Percentiles rank a stretch among this genome's conserved stretches.
phyloP scores from a whole-genome alignment of 148 eudicot genomes.

The Camellia granthamiana region DNA sequence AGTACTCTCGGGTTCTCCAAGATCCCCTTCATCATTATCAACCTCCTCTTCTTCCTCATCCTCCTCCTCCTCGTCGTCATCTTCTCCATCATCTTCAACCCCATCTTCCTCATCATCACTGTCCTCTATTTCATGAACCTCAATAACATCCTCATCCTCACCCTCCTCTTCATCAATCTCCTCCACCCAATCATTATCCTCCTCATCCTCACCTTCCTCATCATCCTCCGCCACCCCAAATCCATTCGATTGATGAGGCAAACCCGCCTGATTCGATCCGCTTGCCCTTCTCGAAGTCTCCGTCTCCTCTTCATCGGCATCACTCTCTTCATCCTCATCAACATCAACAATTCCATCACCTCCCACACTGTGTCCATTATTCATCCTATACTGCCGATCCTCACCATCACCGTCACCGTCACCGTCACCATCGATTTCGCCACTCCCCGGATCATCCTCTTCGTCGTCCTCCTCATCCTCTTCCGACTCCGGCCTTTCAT shows the following conservation, averaged over 20 bases:
- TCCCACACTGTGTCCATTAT: constrained; percentile 36
- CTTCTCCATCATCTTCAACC: constrained; percentile 48
- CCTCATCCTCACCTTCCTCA: constrained; percentile 32
- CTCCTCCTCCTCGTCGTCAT: constrained; percentile 57
- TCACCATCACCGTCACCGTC: constrained; percentile 18
- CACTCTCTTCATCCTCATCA: constrained; percentile 83
- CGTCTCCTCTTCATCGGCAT: constrained; percentile 77
- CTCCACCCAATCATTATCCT: constrained; percentile 31
- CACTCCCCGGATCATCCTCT: constrained; percentile 63
- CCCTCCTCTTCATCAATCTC: constrained; percentile 39
- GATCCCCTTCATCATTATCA: constrained; percentile 58
- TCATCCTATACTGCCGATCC: constrained; percentile 30
- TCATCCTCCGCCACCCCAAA: constrained; percentile 42
- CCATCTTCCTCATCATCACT: constrained; percentile 44
- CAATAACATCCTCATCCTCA: constrained; percentile 45
- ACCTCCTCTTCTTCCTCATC: constrained; percentile 61
- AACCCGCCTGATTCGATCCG: constrained; percentile 18
- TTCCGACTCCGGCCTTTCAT: constrained; percentile 74
- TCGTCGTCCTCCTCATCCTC: constrained; percentile 64
- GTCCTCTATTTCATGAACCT: constrained; percentile 40
- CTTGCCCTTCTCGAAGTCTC: constrained; percentile 43
- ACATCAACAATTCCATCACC: constrained; percentile 64
- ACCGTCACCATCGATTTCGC: constrained; percentile 42
- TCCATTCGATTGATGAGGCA: constrained; percentile 40
- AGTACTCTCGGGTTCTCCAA: constrained; percentile 40